Conservation (phyloP, 2,329 filamentous ascomycete genomes). For the Colletotrichum sp. region DNA sequence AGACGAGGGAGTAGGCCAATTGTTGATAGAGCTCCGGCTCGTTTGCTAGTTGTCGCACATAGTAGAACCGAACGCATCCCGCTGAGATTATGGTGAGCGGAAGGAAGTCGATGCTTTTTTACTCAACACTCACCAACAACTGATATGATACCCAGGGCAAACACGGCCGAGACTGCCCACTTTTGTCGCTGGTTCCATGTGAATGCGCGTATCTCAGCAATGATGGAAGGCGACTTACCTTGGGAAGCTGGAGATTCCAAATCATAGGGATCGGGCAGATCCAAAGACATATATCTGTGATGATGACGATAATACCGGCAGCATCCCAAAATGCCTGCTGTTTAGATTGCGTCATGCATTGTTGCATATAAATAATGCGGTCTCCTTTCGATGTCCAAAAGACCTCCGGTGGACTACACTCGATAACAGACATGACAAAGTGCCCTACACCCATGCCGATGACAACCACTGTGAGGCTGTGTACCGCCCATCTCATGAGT, state of each 20-base stretch:
- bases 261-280: neutral
- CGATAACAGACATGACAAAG: neutral
- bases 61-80: slow-evolving; percentile 5
- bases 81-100: neutral
- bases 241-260: neutral
- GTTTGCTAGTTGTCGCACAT: neutral
- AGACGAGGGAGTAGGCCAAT: neutral
- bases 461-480: neutral
- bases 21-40: neutral
- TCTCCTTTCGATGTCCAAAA: neutral
- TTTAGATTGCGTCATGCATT: neutral
- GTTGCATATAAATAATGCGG: neutral
- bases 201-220: neutral
- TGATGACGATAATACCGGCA: neutral
- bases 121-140: neutral
- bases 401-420: neutral
- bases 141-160: neutral
- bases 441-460: neutral
- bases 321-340: slow-evolving; percentile 1
- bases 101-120: neutral
- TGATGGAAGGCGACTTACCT: neutral
- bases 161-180: neutral
- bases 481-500: neutral
- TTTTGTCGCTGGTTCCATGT: neutral
- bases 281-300: slow-evolving; percentile 6